Evolutionary conservation across 2,329 filamentous ascomycete genomes (phyloP), one percentile per base, ranked within the genome.

Genomic region (Sphaerulina populicola): DNA sequence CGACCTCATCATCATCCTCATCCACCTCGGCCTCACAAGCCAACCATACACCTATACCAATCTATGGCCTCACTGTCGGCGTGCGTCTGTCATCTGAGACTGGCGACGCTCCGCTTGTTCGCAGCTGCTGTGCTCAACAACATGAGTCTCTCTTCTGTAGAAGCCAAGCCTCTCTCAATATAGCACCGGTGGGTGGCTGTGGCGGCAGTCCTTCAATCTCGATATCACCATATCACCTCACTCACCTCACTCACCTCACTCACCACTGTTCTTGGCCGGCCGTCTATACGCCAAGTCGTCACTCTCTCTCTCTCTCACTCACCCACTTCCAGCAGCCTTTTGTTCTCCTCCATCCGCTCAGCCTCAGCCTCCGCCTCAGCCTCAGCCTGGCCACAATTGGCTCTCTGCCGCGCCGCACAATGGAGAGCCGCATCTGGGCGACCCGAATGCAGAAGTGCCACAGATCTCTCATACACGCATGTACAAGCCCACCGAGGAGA

Each of bases 371-470:
- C n/a, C n/a, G n/a, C n/a, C 46, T 33, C 51, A 27, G 29, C 42
- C 42, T 23, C 27, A 51, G 9, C 42, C 49, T 47, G 30, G 49
- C 29, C 42, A 14, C 43, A 40, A 44, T 15, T 11, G 27, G 42
- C 15, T 30, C n/a, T 36, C 45, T 44, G 53, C 53, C 53, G 46
- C 50, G 53, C 53, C 53, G 53, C 53, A 55, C 29, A 39, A 49
- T 55, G 53, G 53, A 55, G 49, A 55, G 49, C 53, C 53, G 53
- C 36, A 46, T 42, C 53, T 52, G 50, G 53, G 53, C 53, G 49
- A 44, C 12, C 21, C 40, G 11, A 6, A 18, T 15, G 30, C 39
- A 18, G 27, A 44, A 31, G 11, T 27, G 31, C 30, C 41, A 38
- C 21, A 14, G 29, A 30, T 38, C 35, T 38, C 35, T 29, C 15